A percentile compares a stretch with the other conserved stretches of the same genome.
These are phyloP conservation scores for Vachellia collinsii DNA, from an alignment of 306 rosid species.

Conservation along the genomic window DNA sequence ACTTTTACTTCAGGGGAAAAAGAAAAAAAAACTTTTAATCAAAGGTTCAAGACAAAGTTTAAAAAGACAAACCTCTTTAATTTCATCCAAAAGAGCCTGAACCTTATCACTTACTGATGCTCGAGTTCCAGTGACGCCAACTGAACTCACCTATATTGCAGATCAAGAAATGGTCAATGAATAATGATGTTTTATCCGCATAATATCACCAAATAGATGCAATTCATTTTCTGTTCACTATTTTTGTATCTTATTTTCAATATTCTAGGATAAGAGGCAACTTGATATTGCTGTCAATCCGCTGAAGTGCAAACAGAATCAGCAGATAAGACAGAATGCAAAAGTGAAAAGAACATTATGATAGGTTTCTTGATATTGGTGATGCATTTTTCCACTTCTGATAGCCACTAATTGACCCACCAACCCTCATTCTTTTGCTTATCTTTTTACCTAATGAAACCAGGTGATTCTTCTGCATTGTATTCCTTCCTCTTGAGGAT, in stretches of 20 bases:
- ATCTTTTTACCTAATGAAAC: not conserved
- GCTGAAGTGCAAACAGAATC: not conserved
- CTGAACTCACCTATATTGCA: constrained; percentile 76
- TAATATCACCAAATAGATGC: not conserved
- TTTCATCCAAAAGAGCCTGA: constrained; percentile 62
- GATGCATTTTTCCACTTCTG: not conserved
- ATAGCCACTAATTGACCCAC: not conserved
- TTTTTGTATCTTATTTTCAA: constrained; percentile 23
- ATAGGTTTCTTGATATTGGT: not conserved
- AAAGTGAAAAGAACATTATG: not conserved
- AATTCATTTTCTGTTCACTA: not conserved
- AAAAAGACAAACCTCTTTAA: constrained; percentile 71
- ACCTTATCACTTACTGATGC: constrained; percentile 71
- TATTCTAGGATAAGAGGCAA: constrained; percentile 8
- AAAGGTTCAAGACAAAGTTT: constrained; percentile 19
- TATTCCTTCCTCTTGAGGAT: not conserved
- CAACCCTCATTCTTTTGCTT: not conserved
- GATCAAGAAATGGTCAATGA: constrained; percentile 25
- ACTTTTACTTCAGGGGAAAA: not conserved
- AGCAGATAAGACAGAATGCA: not conserved
- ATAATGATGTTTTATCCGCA: constrained; percentile 2
- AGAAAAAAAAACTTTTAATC: not conserved
- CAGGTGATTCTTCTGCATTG: not conserved
- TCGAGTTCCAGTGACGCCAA: constrained; percentile 94
- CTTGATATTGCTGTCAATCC: not conserved